Conservation (phyloP, 2,329 filamentous ascomycete species). For the Daldinia sp. region DNA sequence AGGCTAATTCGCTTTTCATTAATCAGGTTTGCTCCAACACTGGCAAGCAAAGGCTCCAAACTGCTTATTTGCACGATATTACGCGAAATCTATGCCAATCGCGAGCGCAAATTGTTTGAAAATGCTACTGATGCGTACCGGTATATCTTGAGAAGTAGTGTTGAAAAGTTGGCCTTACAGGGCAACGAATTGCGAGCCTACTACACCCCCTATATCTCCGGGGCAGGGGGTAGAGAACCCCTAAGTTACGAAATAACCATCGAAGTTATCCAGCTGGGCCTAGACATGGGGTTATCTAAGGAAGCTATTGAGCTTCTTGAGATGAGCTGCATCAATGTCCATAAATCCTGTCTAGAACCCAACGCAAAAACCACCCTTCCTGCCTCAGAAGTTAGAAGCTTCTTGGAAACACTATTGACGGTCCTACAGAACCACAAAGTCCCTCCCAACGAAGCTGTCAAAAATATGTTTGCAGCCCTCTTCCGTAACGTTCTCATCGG, state of each 20-base stretch:
- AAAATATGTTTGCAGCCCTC: slow-evolving; percentile 18
- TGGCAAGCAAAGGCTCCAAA: slow-evolving; percentile 9
- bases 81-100: slow-evolving; percentile 7
- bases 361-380: not conserved
- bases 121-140: slow-evolving; percentile 8
- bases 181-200: not conserved
- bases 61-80: slow-evolving; percentile 12
- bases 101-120: not conserved
- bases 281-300: slow-evolving; percentile 16
- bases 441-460: slow-evolving; percentile 7
- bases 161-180: slow-evolving; percentile 14
- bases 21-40: slow-evolving; percentile 16
- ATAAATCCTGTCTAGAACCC: not conserved
- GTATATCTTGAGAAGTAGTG: slow-evolving; percentile 17
- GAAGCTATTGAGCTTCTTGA: slow-evolving; percentile 17
- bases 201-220: not conserved
- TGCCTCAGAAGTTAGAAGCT: not conserved
- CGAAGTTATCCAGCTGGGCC: slow-evolving; percentile 10
- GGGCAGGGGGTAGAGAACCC: not conserved
- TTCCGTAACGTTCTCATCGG: slow-evolving; percentile 21
- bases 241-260: not conserved
- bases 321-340: slow-evolving; percentile 16
- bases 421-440: slow-evolving; percentile 14
- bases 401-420: slow-evolving; percentile 14
- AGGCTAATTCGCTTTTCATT: slow-evolving; percentile 13